Conservation (phyloP, 345 rosid genomes). For the Brassica napus region Da-Ae NC_063446.1:54978501-54979000, state of each 20-base stretch:
- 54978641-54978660: slow-evolving; percentile 88
- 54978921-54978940: slow-evolving; percentile 83
- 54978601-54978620: slow-evolving; percentile 79
- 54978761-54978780: neutral
- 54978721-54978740: neutral
- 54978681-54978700: slow-evolving; percentile 67
- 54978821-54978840: slow-evolving; percentile 88
- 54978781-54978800: slow-evolving; percentile 60
- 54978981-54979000: slow-evolving; percentile 67
- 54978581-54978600: slow-evolving; percentile 81
- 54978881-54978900: slow-evolving; percentile 52
- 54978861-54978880: slow-evolving; percentile 66
- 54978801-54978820: slow-evolving; percentile 77
- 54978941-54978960: slow-evolving; percentile 73
- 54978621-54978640: slow-evolving; percentile 88
- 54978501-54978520: slow-evolving; percentile 78
- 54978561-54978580: slow-evolving; percentile 95
- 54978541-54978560: slow-evolving; percentile 77
- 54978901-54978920: slow-evolving; percentile 56
- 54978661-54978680: slow-evolving; percentile 88
- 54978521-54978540: slow-evolving; percentile 85
- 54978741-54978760: slow-evolving; percentile 13
- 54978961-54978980: slow-evolving; percentile 82
- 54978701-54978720: slow-evolving; percentile 76
- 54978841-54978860: slow-evolving; percentile 79